phyloP scores from a whole-genome alignment of 352 stramenopile genomes.

The Globisporangium viniferum region DNA sequence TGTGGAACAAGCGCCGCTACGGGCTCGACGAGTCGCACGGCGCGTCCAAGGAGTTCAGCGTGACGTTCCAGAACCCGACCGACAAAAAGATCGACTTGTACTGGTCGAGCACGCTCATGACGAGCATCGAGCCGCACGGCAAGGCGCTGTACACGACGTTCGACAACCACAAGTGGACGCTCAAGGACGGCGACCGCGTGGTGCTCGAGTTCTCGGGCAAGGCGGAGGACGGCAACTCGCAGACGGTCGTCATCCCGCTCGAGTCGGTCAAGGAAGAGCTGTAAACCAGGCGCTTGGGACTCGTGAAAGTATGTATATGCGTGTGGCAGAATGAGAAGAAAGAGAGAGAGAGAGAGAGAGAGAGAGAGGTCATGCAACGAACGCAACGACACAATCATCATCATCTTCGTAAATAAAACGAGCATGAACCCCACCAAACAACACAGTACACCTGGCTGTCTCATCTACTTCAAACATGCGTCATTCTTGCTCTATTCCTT shows the following conservation, averaged over 20 bases:
- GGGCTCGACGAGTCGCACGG: constrained; percentile 38
- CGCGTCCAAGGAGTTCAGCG: constrained; percentile 35
- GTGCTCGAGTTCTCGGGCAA: constrained; percentile 53
- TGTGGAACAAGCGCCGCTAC: constrained; percentile 92
- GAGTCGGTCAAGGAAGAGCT: constrained; percentile 48
- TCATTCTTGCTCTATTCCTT: neutral
- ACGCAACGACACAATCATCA: neutral
- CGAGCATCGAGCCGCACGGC: constrained; percentile 42
- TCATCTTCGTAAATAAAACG: neutral
- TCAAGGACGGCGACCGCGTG: constrained; percentile 52
- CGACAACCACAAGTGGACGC: constrained; percentile 61
- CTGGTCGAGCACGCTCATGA: constrained; percentile 72
- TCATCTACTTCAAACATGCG: neutral
- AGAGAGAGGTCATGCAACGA: neutral
- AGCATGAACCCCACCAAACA: neutral
- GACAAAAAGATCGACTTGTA: constrained; percentile 48
- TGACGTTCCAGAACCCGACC: constrained; percentile 73
- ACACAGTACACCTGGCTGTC: neutral
- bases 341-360: neutral
- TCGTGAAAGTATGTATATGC: constrained; percentile 14
- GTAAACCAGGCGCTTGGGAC: constrained; percentile 11
- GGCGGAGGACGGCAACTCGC: constrained; percentile 40
- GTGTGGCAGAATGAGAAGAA: neutral
- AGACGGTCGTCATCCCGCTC: constrained; percentile 45
- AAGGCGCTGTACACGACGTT: constrained; percentile 61